Conservation (phyloP, 2,329 filamentous ascomycete genomes). For the Aspergillus fijiensis region DNA sequence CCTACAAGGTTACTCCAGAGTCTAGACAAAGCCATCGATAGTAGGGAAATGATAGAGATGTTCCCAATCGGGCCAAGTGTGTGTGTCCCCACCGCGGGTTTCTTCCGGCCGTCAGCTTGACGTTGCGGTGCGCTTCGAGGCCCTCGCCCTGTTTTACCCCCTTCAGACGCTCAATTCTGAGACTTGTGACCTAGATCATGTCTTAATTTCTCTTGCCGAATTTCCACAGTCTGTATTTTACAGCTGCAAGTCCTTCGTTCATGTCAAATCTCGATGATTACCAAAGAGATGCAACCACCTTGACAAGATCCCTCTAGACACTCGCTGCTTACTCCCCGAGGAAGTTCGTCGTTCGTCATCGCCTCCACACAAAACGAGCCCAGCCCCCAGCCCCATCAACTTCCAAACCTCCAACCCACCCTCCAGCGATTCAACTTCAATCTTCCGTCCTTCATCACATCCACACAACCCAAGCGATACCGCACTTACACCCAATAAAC, state of each 20-base stretch:
- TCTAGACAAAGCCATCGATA: not conserved
- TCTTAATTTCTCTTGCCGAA: too few species aligned
- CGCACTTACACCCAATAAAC: not conserved
- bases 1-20: too few species aligned
- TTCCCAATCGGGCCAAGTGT: not conserved
- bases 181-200: too few species aligned
- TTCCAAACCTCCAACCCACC: too few species aligned
- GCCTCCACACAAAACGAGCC: not conserved
- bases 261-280: too few species aligned
- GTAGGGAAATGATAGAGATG: too few species aligned
- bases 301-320: not conserved
- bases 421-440: too few species aligned
- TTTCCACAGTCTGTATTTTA: too few species aligned
- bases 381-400: not conserved
- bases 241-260: too few species aligned
- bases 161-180: not conserved
- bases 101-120: constrained; percentile 4
- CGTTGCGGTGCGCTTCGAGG: not conserved
- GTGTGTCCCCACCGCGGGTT: not conserved
- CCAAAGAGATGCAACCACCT: too few species aligned
- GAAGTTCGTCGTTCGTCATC: constrained; percentile 2
- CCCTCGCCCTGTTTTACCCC: not conserved
- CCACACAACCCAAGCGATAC: not conserved
- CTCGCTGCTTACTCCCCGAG: not conserved
- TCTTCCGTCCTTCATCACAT: not conserved